Base-by-base conservation (phyloP, 352 stramenopile species). In the Phytophthora litchii region DNA sequence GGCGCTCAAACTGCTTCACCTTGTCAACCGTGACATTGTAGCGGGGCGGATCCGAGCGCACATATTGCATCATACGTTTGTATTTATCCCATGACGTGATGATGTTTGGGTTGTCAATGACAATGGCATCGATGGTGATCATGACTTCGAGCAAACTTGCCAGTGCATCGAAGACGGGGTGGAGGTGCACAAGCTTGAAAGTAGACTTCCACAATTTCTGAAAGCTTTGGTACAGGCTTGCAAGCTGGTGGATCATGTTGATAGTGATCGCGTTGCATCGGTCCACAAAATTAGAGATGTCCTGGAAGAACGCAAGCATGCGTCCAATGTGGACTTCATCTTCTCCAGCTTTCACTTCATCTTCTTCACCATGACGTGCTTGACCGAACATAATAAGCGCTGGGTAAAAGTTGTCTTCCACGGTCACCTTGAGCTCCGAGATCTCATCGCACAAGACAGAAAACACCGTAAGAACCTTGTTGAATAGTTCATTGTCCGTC, bases 31-130 rank as follows among this genome's bases (percentile, higher is more conserved):
- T 92, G 37, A 93, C 78, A 51, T 92, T 91, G 72, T 94, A 93
- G 2, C 85, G 72, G 4, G 75, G 63, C 12, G 88, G 88, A 32
- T 96, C 88, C 3, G 84, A 79, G n/a, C 88, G 83, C 16, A 93
- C 80, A 42, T 91, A 95, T 56, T 94, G 82, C 83, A 96, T 92
- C 85, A 97, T 94, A 50, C 83, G 82, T 67, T 97, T 96, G 71
- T 95, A 97, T 45, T 89, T 92, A 60, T 94, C 86, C 90, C 90
- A 97, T 11, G 88, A 81, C 16, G 71, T 87, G 37, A 88, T 65
- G 43, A 97, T 93, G 38, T 84, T 83, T 12, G 88, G 86, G 55
- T 97, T 97, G 42, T 96, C 79, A 13, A 93, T 71, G 25, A 96
- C 83, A 43, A 96, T 91, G n/a, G 75, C 70, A 56, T 97, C 90